Base-by-base conservation (phyloP, 2,329 filamentous ascomycete species). In the Hypoxylon sp. region DNA sequence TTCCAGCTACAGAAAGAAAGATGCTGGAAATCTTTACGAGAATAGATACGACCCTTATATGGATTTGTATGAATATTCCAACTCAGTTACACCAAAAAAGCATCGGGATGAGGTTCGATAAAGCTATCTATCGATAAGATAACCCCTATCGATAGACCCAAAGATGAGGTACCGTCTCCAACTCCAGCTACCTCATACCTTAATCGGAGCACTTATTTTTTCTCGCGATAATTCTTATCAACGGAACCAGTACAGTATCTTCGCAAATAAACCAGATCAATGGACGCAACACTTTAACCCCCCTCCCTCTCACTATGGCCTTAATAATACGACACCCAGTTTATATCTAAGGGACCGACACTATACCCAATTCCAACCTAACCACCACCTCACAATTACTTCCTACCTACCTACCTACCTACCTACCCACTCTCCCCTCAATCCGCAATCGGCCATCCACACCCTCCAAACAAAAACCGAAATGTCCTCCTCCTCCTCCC, bases 401-500 rank as follows among this genome's bases (percentile, higher is more conserved):
- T n/a, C n/a, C 32, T 25, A 5, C 36, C 6, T 10, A 13, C 17
- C 41, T 1, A 19, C 21, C 6, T 50, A 48, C 34, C 46, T 30
- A 6, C 19, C 23, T 23, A 23, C 2, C 2, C 23, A 23, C 23
- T 23, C 23, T 1, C 32, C 21, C n/a, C 28, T 46, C 25, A 56
- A 46, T 21, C 25, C 53, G 38, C 52, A 56, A 45, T 30, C 51
- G 48, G 38, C n/a, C 30, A 46, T 56, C n/a, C 30, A 46, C 56
- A 19, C 23, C 51, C 21, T 60, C 14, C 46, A 13, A 17, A n/a
- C 56, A 28, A 23, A 13, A 55, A 10, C 19, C 38, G 17, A 58
- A 57, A 59, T 59, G 65, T 63, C 73, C 49, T 32, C 73, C 46
- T 63, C 73, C 49, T 32, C 73, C 46, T 43, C 55, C 13, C 68